phyloP scores from a whole-genome alignment of 306 rosid species.

The Rubus idaeus region DNA sequence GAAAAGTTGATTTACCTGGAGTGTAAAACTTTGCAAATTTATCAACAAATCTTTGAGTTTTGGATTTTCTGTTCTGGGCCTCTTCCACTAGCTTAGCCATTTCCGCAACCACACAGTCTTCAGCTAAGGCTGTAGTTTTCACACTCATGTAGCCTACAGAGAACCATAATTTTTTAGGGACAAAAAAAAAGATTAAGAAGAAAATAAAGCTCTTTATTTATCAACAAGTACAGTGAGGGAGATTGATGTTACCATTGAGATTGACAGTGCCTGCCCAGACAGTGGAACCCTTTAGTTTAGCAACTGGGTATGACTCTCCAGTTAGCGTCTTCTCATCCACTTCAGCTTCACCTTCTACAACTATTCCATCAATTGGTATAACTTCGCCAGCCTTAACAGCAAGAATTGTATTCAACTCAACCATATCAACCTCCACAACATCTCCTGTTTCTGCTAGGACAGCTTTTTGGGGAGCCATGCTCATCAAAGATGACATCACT shows the following conservation, averaged over 20 bases:
- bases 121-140: constrained; percentile 77
- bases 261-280: constrained; percentile 96
- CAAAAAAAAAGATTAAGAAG: no score
- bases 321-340: constrained; percentile 87
- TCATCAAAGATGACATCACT: constrained; percentile 78
- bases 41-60: constrained; percentile 74
- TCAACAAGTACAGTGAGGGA: background rate
- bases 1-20: constrained; percentile 50
- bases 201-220: background rate
- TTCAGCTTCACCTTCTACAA: constrained; percentile 71
- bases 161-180: constrained; percentile 8
- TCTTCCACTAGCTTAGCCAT: constrained; percentile 95
- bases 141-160: constrained; percentile 71
- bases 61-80: constrained; percentile 84
- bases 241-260: constrained; percentile 58
- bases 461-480: constrained; percentile 83
- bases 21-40: constrained; percentile 84
- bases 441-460: constrained; percentile 82
- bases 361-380: constrained; percentile 88
- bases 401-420: constrained; percentile 56
- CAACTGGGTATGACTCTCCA: constrained; percentile 86
- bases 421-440: constrained; percentile 67
- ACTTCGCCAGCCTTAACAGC: constrained; percentile 91
- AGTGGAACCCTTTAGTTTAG: constrained; percentile 63
- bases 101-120: constrained; percentile 91